Conservation (phyloP, 2,329 filamentous ascomycete genomes). For the Colletotrichum echinochloae region DNA sequence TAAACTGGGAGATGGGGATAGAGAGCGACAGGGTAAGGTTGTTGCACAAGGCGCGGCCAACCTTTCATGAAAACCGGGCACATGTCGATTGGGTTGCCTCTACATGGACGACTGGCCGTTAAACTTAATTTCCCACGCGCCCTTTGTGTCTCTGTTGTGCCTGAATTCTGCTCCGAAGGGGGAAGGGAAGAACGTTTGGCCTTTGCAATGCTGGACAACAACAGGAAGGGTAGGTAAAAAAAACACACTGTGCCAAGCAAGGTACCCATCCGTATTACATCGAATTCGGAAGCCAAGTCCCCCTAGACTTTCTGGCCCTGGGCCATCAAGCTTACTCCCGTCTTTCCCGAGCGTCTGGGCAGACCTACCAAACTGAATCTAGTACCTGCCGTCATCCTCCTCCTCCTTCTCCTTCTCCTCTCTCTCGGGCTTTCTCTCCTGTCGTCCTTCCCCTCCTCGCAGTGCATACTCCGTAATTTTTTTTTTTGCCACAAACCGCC, state of each 20-base stretch:
- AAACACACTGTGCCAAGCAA: not conserved
- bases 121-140: not conserved
- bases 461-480: not conserved
- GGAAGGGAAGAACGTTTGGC: not conserved
- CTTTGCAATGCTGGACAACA: not conserved
- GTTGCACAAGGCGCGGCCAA: not conserved
- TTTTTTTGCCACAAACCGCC: slow-evolving; percentile 19
- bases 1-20: not conserved
- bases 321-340: slow-evolving; percentile 18
- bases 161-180: not conserved
- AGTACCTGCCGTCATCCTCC: slow-evolving; percentile 29
- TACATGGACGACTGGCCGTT: not conserved
- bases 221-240: not conserved
- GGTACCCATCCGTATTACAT: not conserved
- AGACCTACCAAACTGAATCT: slow-evolving; percentile 18
- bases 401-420: slow-evolving; percentile 14
- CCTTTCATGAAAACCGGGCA: not conserved
- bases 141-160: not conserved
- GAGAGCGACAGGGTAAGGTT: not conserved
- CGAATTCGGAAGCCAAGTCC: not conserved
- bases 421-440: not conserved
- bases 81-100: not conserved
- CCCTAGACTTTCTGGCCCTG: not conserved
- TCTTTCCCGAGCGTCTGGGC: slow-evolving; percentile 32
- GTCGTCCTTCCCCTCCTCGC: not conserved